Evolutionary conservation across 2,329 filamentous ascomycete species (phyloP).

Genomic region (Neocucurbitaria cava): DNA sequence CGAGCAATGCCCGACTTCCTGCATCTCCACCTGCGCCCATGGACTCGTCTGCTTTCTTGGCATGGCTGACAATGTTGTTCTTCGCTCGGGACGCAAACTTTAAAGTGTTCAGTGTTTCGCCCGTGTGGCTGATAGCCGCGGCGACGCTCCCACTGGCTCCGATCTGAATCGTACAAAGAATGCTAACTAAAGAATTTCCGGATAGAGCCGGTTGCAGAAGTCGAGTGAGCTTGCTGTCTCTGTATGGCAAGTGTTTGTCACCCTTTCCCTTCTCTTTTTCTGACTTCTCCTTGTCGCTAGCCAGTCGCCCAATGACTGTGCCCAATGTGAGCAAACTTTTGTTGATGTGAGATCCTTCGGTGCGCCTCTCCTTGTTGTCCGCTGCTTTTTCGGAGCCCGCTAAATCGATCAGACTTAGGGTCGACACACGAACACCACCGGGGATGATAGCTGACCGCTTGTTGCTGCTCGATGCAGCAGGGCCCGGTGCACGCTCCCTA

Average conservation of each 20-base stretch:
- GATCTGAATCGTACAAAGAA: slow-evolving; percentile 94
- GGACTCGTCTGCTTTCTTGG: slow-evolving; percentile 92
- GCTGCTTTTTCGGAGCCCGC: slow-evolving; percentile 96
- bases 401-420: slow-evolving; percentile 92
- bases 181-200: slow-evolving; percentile 93
- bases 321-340: slow-evolving; percentile 95
- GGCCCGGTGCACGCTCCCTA: slow-evolving; percentile 77
- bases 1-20: slow-evolving; percentile 83
- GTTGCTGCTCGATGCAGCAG: slow-evolving; percentile 49
- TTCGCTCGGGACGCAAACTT: slow-evolving; percentile 97
- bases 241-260: slow-evolving; percentile 93
- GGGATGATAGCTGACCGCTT: slow-evolving; percentile 59
- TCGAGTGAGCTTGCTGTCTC: slow-evolving; percentile 96
- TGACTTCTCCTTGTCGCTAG: slow-evolving; percentile 84
- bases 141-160: slow-evolving; percentile 77
- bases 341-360: slow-evolving; percentile 97
- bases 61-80: slow-evolving; percentile 97
- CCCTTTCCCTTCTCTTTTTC: slow-evolving; percentile 77
- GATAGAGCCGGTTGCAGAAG: slow-evolving; percentile 91
- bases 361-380: slow-evolving; percentile 90
- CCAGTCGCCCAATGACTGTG: slow-evolving; percentile 93
- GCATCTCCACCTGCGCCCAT: slow-evolving; percentile 79
- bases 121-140: slow-evolving; percentile 74
- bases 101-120: slow-evolving; percentile 91
- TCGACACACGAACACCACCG: slow-evolving; percentile 93